A percentile compares a stretch with the other conserved stretches of the same genome.
Evolutionary conservation across 2,329 filamentous ascomycete genomes (phyloP).

Genomic region (Myriosclerotinia duriaeana): DNA sequence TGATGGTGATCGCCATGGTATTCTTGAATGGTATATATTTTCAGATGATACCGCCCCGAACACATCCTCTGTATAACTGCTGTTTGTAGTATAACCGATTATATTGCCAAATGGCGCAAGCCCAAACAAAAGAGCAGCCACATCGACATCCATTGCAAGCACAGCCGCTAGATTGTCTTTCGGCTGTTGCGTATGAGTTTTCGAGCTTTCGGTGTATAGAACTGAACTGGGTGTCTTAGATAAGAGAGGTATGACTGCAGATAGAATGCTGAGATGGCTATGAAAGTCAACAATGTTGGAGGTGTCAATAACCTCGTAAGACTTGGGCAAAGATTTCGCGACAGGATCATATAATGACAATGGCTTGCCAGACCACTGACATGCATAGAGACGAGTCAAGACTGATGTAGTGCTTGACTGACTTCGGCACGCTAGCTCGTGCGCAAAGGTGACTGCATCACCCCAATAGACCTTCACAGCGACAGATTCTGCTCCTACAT

Average conservation of each 20-base stretch:
- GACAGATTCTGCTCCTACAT: not conserved
- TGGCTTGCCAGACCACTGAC: not conserved
- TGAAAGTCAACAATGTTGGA: conserved; percentile 9
- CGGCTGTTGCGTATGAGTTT: not conserved
- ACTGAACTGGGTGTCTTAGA: not conserved
- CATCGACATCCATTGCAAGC: conserved; percentile 4
- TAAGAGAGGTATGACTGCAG: not conserved
- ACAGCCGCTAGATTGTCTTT: not conserved
- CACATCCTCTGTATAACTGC: not conserved
- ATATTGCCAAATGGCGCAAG: not conserved
- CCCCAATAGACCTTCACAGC: not conserved
- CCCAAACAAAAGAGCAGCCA: not conserved
- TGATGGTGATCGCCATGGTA: conserved; percentile 6
- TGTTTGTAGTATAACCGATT: not conserved
- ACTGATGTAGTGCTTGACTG: not conserved
- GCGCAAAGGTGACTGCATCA: conserved; percentile 2
- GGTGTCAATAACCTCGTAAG: conserved; percentile 4
- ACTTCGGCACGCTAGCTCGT: not conserved
- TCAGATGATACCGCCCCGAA: not conserved
- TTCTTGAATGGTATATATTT: not conserved
- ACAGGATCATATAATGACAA: conserved; percentile 10
- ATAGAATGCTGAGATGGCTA: conserved; percentile 1
- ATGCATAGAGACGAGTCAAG: conserved; percentile 1
- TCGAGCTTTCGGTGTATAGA: conserved; percentile 4
- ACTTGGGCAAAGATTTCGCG: not conserved